A percentile compares a stretch with the other conserved stretches of the same genome.
Conservation (phyloP, 345 rosid species). For the Citrus australasica region DNA sequence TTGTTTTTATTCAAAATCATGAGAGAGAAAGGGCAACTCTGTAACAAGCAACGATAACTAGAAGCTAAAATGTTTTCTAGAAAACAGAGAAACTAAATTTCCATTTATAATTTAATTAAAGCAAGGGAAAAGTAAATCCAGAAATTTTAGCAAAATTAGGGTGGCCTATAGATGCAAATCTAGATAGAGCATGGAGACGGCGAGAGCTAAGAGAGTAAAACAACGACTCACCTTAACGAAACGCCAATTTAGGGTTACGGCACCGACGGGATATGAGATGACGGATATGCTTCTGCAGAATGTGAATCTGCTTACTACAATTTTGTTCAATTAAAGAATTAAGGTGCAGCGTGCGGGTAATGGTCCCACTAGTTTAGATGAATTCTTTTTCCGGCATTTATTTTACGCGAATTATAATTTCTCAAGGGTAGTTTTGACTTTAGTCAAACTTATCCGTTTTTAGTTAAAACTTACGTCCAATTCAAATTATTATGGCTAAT, state of each 20-base stretch:
- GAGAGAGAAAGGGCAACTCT: neutral
- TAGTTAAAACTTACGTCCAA: too few species aligned
- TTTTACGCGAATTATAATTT: slow-evolving; percentile 15
- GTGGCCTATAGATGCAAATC: neutral
- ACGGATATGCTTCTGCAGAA: neutral
- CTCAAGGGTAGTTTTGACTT: neutral
- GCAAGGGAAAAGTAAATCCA: too few species aligned
- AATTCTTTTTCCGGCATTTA: neutral
- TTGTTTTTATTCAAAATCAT: neutral
- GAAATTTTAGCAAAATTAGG: too few species aligned
- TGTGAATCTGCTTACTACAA: neutral
- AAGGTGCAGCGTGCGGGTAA: too few species aligned
- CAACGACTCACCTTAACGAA: slow-evolving; percentile 1
- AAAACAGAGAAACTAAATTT: too few species aligned
- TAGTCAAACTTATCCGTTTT: neutral
- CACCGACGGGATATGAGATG: neutral
- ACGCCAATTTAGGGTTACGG: slow-evolving; percentile 4
- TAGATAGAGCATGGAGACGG: neutral
- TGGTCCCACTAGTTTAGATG: neutral
- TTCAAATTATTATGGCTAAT: too few species aligned
- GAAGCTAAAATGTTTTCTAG: neutral
- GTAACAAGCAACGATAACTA: neutral
- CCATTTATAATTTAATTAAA: too few species aligned
- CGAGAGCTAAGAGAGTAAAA: neutral
- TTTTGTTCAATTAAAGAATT: too few species aligned